A percentile compares a stretch with the other conserved stretches of the same genome.
phyloP scores from a whole-genome alignment of 2,329 filamentous ascomycete genomes.

The Xylariaceae sp. region DNA sequence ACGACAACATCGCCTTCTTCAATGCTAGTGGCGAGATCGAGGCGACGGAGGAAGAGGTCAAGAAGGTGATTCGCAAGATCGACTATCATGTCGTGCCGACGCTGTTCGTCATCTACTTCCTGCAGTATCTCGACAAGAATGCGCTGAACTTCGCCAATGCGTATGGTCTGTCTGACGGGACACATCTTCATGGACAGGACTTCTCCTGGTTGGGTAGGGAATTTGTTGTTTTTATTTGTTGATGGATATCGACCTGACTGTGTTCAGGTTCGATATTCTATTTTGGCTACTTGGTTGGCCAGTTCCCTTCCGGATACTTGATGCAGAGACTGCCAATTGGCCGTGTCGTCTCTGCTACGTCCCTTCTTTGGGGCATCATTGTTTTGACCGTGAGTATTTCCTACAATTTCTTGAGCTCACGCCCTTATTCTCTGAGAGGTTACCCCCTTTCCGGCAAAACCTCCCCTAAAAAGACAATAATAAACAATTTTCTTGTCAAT shows the following conservation, averaged over 20 bases:
- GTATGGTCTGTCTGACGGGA: slow-evolving; percentile 43
- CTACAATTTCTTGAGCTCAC: background rate
- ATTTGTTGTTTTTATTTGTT: slow-evolving; percentile 35
- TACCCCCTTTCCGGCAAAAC: too few relatives aligned
- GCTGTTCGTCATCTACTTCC: slow-evolving; percentile 31
- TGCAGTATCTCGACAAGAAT: slow-evolving; percentile 38
- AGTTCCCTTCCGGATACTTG: slow-evolving; percentile 41
- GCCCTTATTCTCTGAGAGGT: background rate
- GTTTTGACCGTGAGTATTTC: slow-evolving; percentile 34
- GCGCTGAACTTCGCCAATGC: slow-evolving; percentile 47
- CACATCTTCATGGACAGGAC: slow-evolving; percentile 43
- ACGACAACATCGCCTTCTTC: slow-evolving; percentile 33
- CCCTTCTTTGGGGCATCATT: slow-evolving; percentile 45
- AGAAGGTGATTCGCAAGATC: slow-evolving; percentile 31
- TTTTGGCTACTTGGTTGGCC: slow-evolving; percentile 43
- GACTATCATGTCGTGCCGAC: slow-evolving; percentile 30
- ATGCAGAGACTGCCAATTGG: slow-evolving; percentile 45
- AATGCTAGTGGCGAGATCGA: slow-evolving; percentile 24
- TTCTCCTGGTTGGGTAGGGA: slow-evolving; percentile 45
- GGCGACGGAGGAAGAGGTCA: slow-evolving; percentile 27
- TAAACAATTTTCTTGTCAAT: too few relatives aligned
- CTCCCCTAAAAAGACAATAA: too few relatives aligned
- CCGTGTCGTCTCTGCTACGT: slow-evolving; percentile 42
- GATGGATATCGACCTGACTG: slow-evolving; percentile 4
- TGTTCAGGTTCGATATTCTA: slow-evolving; percentile 44